A percentile compares a stretch with the other conserved stretches of the same genome.
Evolutionary conservation across 164 flowering plant species (phyloP).

Genomic region (Annona cherimola): DNA sequence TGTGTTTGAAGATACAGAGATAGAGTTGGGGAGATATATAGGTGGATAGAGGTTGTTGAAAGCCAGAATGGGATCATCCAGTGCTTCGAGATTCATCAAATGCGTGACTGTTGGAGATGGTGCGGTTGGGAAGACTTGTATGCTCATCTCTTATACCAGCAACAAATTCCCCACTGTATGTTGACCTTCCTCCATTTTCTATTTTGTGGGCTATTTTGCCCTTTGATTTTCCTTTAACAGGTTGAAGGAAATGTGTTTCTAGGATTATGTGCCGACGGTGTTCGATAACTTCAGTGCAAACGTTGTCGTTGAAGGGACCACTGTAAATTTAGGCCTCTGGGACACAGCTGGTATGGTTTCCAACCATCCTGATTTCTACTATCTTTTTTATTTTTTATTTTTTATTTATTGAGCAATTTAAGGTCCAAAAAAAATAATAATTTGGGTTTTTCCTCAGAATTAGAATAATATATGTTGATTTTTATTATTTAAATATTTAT

Average conservation of each 20-base stretch:
- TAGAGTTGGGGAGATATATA: neutral
- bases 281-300: constrained; percentile 99
- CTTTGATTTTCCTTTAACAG: constrained; percentile 7
- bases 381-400: neutral
- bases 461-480: neutral
- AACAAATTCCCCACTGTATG: constrained; percentile 92
- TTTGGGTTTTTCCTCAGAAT: neutral
- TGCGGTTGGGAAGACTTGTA: constrained; percentile 94
- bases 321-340: constrained; percentile 98
- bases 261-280: constrained; percentile 88
- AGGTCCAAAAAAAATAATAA: neutral
- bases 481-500: too few species aligned
- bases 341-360: constrained; percentile 82
- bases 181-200: constrained; percentile 25
- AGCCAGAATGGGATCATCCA: constrained; percentile 60
- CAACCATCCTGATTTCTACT: neutral
- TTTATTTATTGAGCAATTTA: too few species aligned
- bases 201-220: constrained; percentile 12
- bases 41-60: neutral
- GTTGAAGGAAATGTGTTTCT: constrained; percentile 5
- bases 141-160: constrained; percentile 95
- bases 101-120: constrained; percentile 98
- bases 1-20: neutral
- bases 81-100: constrained; percentile 86
- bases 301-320: constrained; percentile 84